Percentiles rank a stretch among this genome's conserved stretches.
phyloP scores from a whole-genome alignment of 2,329 filamentous ascomycete species.

The Colletotrichum sp. region DNA sequence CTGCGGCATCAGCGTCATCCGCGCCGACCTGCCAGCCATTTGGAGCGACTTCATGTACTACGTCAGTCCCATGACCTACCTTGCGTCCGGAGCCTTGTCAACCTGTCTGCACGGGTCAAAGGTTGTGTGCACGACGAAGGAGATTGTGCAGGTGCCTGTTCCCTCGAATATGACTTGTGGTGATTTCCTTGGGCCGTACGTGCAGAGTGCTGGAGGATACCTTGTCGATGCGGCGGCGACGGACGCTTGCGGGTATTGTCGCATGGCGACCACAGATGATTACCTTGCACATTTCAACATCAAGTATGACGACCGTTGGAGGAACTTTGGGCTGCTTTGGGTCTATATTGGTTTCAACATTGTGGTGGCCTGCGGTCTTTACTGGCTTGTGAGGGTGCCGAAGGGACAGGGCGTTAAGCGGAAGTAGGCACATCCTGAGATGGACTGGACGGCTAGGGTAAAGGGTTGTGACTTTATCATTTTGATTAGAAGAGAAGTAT shows the following conservation, averaged over 20 bases:
- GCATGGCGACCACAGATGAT: slow-evolving; percentile 38
- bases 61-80: slow-evolving; percentile 31
- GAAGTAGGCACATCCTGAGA: neutral
- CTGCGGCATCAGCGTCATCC: slow-evolving; percentile 22
- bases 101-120: slow-evolving; percentile 25
- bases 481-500: neutral
- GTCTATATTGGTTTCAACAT: slow-evolving; percentile 60
- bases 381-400: slow-evolving; percentile 44
- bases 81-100: slow-evolving; percentile 29
- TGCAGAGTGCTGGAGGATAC: slow-evolving; percentile 13
- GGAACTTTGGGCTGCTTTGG: slow-evolving; percentile 56
- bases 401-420: slow-evolving; percentile 13
- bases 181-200: slow-evolving; percentile 18
- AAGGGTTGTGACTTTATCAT: neutral
- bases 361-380: slow-evolving; percentile 49
- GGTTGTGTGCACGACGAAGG: slow-evolving; percentile 19
- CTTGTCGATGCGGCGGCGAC: slow-evolving; percentile 33
- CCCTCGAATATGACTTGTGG: slow-evolving; percentile 18
- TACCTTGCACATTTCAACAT: slow-evolving; percentile 45
- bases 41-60: slow-evolving; percentile 26
- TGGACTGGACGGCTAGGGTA: neutral
- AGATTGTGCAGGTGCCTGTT: slow-evolving; percentile 18
- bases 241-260: slow-evolving; percentile 49
- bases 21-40: slow-evolving; percentile 12
- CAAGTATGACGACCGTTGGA: slow-evolving; percentile 55